phyloP scores from a whole-genome alignment of 2,329 filamentous ascomycete genomes.

The Raffaelea arxii region DNA sequence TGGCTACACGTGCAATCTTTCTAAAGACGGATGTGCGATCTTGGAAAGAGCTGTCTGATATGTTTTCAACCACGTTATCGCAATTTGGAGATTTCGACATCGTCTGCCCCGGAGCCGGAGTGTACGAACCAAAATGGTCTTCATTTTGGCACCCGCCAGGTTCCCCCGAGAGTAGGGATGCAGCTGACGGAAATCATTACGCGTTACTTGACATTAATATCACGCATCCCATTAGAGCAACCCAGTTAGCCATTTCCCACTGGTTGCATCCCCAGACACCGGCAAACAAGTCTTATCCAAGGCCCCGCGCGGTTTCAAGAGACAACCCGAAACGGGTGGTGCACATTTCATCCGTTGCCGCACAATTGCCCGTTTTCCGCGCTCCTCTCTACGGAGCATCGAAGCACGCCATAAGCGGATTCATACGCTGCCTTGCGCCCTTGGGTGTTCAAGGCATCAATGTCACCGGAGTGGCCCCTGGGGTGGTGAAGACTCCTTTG shows the following conservation, averaged over 20 bases:
- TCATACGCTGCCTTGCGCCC: conserved; percentile 28
- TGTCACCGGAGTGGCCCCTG: conserved; percentile 34
- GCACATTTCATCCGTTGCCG: conserved; percentile 24
- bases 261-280: conserved; percentile 17
- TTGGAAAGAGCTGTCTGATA: conserved; percentile 26
- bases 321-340: conserved; percentile 16
- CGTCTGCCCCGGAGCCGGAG: conserved; percentile 34
- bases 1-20: conserved; percentile 24
- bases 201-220: conserved; percentile 30
- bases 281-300: not conserved
- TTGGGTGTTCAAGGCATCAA: conserved; percentile 26
- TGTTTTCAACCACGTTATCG: conserved; percentile 23
- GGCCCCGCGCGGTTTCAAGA: conserved; percentile 15
- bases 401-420: conserved; percentile 28
- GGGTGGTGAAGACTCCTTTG: conserved; percentile 32
- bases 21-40: conserved; percentile 33
- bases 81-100: conserved; percentile 31
- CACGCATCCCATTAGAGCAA: conserved; percentile 29
- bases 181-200: conserved; percentile 22
- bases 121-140: conserved; percentile 35
- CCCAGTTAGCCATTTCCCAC: conserved; percentile 28
- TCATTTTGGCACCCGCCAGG: conserved; percentile 32
- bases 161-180: conserved; percentile 21
- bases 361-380: conserved; percentile 22
- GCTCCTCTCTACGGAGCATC: conserved; percentile 28